These are phyloP conservation scores for Fusarium ambrosium DNA, from an alignment of 2,329 filamentous ascomycete genomes.

Conservation along the genomic window DNA sequence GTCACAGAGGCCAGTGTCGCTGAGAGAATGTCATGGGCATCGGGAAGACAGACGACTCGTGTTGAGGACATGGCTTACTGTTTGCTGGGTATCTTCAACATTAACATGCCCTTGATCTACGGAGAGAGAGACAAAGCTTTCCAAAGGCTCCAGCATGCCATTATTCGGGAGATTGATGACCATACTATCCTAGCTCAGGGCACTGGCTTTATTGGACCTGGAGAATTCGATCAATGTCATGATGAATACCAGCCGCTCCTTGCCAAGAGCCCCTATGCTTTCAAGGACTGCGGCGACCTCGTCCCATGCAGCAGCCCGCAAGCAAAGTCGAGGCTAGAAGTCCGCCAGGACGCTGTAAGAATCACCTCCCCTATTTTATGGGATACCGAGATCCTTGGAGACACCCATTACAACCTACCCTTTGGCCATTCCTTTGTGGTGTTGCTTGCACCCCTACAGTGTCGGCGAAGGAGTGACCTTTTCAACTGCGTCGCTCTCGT, in stretches of 20 bases:
- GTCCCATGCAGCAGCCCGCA: not conserved
- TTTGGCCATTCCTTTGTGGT: not conserved
- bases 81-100: slow-evolving; percentile 15
- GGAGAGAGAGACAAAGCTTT: slow-evolving; percentile 13
- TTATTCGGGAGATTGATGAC: slow-evolving; percentile 8
- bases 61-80: slow-evolving; percentile 14
- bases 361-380: not conserved
- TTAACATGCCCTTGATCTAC: slow-evolving; percentile 21
- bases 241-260: not conserved
- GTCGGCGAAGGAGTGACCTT: not conserved
- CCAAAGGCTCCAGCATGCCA: slow-evolving; percentile 9
- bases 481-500: not conserved
- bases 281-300: slow-evolving; percentile 6
- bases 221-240: not conserved
- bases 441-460: not conserved
- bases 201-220: not conserved
- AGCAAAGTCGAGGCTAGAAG: not conserved
- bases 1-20: slow-evolving; percentile 5
- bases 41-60: slow-evolving; percentile 1
- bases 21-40: slow-evolving; percentile 17
- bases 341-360: not conserved
- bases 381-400: not conserved
- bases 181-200: slow-evolving; percentile 5
- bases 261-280: not conserved
- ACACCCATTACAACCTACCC: not conserved